These are phyloP conservation scores for Epichloe festucae DNA, from an alignment of 2,329 filamentous ascomycete species.

Conservation along the genomic window DNA sequence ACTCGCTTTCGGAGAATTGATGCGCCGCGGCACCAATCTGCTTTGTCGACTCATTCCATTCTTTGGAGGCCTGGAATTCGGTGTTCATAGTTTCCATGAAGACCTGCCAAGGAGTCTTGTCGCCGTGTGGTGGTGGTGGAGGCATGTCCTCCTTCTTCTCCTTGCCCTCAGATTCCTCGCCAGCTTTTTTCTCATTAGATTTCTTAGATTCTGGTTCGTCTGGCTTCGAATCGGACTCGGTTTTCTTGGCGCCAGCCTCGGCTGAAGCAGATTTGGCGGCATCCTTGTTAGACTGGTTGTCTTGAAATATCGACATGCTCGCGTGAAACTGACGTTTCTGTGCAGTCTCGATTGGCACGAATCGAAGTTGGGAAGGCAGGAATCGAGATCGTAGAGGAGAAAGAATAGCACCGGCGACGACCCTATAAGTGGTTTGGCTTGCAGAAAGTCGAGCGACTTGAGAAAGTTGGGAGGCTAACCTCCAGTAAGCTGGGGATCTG, in stretches of 20 bases:
- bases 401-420: conserved; percentile 16
- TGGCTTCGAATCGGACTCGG: conserved; percentile 20
- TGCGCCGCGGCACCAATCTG: conserved; percentile 79
- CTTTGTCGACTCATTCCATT: conserved; percentile 99
- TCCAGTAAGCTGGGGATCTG: conserved; percentile 35
- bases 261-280: conserved; percentile 8
- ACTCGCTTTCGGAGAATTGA: conserved; percentile 86
- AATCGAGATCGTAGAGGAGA: conserved; percentile 34
- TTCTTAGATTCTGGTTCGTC: conserved; percentile 33
- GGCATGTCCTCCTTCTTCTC: conserved; percentile 54
- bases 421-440: conserved; percentile 15
- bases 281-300: conserved; percentile 21
- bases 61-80: conserved; percentile 94
- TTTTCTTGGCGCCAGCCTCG: conserved; percentile 22
- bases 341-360: conserved; percentile 18
- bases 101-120: conserved; percentile 98
- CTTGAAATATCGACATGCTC: conserved; percentile 17
- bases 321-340: conserved; percentile 22
- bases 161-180: conserved; percentile 34
- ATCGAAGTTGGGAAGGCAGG: conserved; percentile 21
- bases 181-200: conserved; percentile 24
- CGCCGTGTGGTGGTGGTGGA: conserved; percentile 88
- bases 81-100: conserved; percentile 92
- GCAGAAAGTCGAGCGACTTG: conserved; percentile 15
- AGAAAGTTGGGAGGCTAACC: conserved; percentile 29